Conservation (phyloP, 2,329 filamentous ascomycete genomes). For the Macrophomina tecta region DNA sequence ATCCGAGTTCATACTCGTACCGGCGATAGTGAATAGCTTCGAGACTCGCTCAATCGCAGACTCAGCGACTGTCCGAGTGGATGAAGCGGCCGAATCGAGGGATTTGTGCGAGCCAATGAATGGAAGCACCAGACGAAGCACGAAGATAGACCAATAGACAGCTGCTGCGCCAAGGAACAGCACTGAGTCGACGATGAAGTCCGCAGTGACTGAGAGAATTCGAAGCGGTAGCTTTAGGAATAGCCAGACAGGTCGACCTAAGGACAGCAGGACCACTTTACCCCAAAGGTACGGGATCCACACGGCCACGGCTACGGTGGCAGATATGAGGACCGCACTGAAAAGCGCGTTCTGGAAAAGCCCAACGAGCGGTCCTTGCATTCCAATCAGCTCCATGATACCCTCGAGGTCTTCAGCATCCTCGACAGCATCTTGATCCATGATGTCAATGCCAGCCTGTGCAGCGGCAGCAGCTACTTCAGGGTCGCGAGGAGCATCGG, state of each 20-base stretch:
- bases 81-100: conserved; percentile 14
- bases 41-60: conserved; percentile 44
- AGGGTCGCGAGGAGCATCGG: conserved; percentile 50
- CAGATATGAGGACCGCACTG: conserved; percentile 85
- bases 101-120: conserved; percentile 28
- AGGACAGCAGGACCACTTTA: conserved; percentile 77
- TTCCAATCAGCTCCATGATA: conserved; percentile 92
- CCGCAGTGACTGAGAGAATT: conserved; percentile 74
- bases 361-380: conserved; percentile 89
- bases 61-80: conserved; percentile 37
- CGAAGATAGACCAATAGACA: conserved; percentile 45
- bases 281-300: conserved; percentile 93
- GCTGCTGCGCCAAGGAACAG: conserved; percentile 68
- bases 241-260: conserved; percentile 77
- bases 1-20: conserved; percentile 39
- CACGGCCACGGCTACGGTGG: conserved; percentile 83
- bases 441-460: conserved; percentile 69
- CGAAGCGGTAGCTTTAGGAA: conserved; percentile 72
- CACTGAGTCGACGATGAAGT: conserved; percentile 76
- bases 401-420: conserved; percentile 94
- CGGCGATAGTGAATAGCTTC: conserved; percentile 38
- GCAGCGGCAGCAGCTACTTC: conserved; percentile 70
- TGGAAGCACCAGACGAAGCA: conserved; percentile 33
- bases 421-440: conserved; percentile 72
- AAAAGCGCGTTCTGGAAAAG: conserved; percentile 96